Base-by-base conservation (phyloP, 106 monocot species). In the Apostasia ramifera region DNA sequence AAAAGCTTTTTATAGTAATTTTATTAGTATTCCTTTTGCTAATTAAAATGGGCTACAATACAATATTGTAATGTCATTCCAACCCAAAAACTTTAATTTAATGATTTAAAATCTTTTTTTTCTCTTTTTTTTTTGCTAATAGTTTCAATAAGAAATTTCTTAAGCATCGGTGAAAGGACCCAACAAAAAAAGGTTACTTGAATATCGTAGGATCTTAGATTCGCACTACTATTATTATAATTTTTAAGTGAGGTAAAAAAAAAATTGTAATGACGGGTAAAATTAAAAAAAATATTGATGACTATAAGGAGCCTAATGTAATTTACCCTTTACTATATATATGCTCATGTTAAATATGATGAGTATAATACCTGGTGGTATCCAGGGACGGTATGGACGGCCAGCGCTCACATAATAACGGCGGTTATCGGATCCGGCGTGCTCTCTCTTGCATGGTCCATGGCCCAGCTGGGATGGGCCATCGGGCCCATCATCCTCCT, bases 361-460 rank as follows among this genome's bases (percentile, higher is more conserved):
- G 2, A 8, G 3, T 13, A 4, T 43, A 41, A 44, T 3, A 43
- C 26, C 26, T 26, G 26, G 42, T 12, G 0, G 11, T 45, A 39
- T 59, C n/a, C 76, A 90, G 89, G 89, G 26, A 90, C 80, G 0
- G 47, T 81, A 39, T 82, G 85, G 82, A 90, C 89, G 5, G 89
- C 89, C 13, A 90, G 80, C 43, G 82, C 89, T 2, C 89, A 90
- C 53, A 85, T 90, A 44, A 78, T 90, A 67, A 90, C 89, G 0
- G 89, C 89, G 0, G 89, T 90, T 39, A 83, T 90, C 14, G 89
- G 85, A 40, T 90, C 89, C 2, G 89, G 89, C 6, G 74, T 75
- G 38, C 67, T 75, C 9, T 68, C 74, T 8, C 47, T 75, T n/a
- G 67, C 57, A 51, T 75, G 74, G 74, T 47, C 74, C 0, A 75